Evolutionary conservation across 345 rosid genomes (phyloP), one percentile per base, ranked within the genome.

Genomic region (Salix caprea): DNA sequence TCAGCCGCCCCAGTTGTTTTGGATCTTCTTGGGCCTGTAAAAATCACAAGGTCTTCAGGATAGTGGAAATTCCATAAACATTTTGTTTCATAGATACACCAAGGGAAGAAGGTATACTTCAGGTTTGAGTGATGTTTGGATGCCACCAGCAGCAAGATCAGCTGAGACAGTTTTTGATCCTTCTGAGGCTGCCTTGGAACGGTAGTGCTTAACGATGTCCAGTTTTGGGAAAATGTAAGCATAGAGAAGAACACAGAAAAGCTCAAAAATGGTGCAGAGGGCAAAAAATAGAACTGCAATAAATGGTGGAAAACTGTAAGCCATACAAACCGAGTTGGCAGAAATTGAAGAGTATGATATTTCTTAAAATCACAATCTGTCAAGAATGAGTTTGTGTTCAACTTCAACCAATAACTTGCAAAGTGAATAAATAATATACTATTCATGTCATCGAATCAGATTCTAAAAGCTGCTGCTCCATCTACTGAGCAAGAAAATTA

Each of bases 91-190:
- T 19, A 54, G 18, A 7, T 37, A 26, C 23, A 4, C 0, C 3
- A 7, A 44, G 16, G 65, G 40, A 54, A 16, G 65, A 60, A 28
- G 66, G 24, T 52, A 40, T 79, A 85, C 87, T 68, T 79, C 77
- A 74, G 69, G 54, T 67, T 71, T 39, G 21, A 64, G 74, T 3
- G 73, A 50, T 50, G 80, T 48, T 78, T 83, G 86, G 79, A 91
- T 83, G 52, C 97, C 99, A 23, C 84, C 97, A 9, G 97, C 96
- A 72, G 89, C 93, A 50, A 94, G 90, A 81, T 94, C 96, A 0
- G 91, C 89, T 23, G 90, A 65, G 24, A 93, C 96, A 12, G 99
- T 87, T 84, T 89, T 90, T 2, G 96, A 92, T 13, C 97, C 97
- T 90, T 93, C 93, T 0, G 86, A 82, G n/a, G 91, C 95, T 28